phyloP scores from a whole-genome alignment of 495 filamentous ascomycete species.

The Penicillium cosmopolitanum region DNA sequence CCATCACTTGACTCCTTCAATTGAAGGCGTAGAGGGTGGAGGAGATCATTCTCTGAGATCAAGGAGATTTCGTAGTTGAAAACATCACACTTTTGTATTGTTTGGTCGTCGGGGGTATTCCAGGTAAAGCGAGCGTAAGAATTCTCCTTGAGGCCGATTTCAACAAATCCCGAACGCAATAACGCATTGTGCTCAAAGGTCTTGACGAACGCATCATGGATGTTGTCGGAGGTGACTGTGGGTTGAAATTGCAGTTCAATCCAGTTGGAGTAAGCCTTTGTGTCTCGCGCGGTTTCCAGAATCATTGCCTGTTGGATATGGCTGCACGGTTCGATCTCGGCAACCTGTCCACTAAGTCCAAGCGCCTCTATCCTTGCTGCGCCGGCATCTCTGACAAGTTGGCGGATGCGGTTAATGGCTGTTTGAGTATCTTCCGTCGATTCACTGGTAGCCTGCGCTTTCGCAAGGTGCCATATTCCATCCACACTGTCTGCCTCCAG shows the following conservation, averaged over 20 bases:
- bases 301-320: constrained; percentile 80
- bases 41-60: constrained; percentile 44
- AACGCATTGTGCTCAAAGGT: constrained; percentile 63
- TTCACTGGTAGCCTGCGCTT: constrained; percentile 15
- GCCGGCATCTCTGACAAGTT: constrained; percentile 31
- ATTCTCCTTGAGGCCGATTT: constrained; percentile 43
- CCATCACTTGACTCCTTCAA: constrained; percentile 34
- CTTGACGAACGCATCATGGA: constrained; percentile 50
- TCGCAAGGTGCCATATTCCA: constrained; percentile 32
- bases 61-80: constrained; percentile 33
- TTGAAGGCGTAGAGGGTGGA: constrained; percentile 61
- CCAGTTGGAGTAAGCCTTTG: constrained; percentile 73
- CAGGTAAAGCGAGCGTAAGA: constrained; percentile 67
- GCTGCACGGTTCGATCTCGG: constrained; percentile 63
- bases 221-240: constrained; percentile 21
- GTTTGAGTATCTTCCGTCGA: constrained; percentile 19
- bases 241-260: constrained; percentile 59
- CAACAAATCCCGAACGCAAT: constrained; percentile 69
- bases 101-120: constrained; percentile 45
- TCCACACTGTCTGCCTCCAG: constrained; percentile 55
- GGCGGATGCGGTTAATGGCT: constrained; percentile 19
- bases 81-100: constrained; percentile 41
- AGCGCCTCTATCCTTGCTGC: constrained; percentile 24
- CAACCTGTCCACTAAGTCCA: constrained; percentile 39
- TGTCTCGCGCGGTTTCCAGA: constrained; percentile 60